Base-by-base conservation (phyloP, 23 red algal species). In the Gracilariopsis chorda region DNA sequence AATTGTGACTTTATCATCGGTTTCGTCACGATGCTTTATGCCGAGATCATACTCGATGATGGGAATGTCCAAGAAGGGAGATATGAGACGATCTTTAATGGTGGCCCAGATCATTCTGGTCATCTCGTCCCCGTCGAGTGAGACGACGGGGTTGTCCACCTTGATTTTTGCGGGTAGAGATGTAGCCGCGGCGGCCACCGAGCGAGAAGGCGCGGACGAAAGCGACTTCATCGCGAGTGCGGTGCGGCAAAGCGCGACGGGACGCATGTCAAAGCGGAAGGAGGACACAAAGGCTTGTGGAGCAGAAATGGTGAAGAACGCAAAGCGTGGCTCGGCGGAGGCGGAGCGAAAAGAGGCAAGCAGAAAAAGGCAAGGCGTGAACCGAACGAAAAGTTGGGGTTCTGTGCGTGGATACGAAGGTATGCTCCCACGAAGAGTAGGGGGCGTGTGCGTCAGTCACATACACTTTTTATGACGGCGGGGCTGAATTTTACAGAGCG, bases 121-220 rank as follows among this genome's bases (percentile, higher is more conserved):
- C 86, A 90, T 88, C 82, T 98, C 95, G 39, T 98, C 95, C 13
- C 95, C 91, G 58, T 94, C 91, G 61, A 98, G 69, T 41, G 92
- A 92, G 12, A 98, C 95, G 30, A 98, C 67, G 8, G 95, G 95
- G 80, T 98, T 98, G 5, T 77, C 65, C 2, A 98, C 95, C 23
- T 77, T 80, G 23, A 98, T 86, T 72, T 92, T 98, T 10, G 48
- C 35, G 23, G 14, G 34, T 0, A 45, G 11, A 19, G 48, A 3
- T 11, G 48, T 48, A 7, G 76, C 76, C 8, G 69, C 37, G 8
- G 74, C 74, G 8, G 74, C 74, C 13, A 57, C 4, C 7, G 52
- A 39, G 52, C 76, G 48, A 43, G 20, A 35, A 21, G 76, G 76
- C 28, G 48, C 20, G 48, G 48, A 20, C 20, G 67, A 73, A 19